phyloP scores from a whole-genome alignment of 2,329 filamentous ascomycete species.

The Pyrenochaeta sp. region DNA sequence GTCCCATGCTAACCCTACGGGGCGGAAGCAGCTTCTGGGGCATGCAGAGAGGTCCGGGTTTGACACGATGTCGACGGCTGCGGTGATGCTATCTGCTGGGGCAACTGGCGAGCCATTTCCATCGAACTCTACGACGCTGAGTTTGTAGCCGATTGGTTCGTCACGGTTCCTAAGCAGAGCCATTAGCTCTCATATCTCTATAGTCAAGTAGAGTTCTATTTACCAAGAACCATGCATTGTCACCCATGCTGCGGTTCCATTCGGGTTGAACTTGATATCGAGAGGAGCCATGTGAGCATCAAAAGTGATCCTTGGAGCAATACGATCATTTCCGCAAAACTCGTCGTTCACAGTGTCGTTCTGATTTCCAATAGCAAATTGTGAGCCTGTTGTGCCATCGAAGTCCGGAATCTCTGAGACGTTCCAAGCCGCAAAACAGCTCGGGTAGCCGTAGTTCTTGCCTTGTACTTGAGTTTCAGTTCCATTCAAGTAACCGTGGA shows the following conservation, averaged over 20 bases:
- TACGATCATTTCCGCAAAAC: constrained; percentile 50
- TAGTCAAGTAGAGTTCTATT: too few species aligned
- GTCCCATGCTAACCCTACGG: constrained; percentile 65
- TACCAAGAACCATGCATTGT: constrained; percentile 76
- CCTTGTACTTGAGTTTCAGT: constrained; percentile 53
- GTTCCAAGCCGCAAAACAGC: constrained; percentile 73
- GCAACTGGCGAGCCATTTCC: constrained; percentile 55
- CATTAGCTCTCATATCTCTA: too few species aligned
- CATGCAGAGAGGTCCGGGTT: constrained; percentile 63
- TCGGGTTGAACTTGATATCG: constrained; percentile 71
- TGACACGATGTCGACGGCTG: constrained; percentile 61
- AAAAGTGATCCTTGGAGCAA: constrained; percentile 64
- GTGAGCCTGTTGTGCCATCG: constrained; percentile 54
- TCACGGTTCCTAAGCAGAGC: constrained; percentile 53
- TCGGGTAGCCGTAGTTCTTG: constrained; percentile 73
- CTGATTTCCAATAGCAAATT: constrained; percentile 58
- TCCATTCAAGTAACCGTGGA: constrained; percentile 68
- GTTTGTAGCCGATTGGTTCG: constrained; percentile 59
- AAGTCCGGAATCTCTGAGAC: constrained; percentile 59
- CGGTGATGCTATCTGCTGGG: constrained; percentile 55
- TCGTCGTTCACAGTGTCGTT: constrained; percentile 58
- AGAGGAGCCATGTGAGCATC: constrained; percentile 74
- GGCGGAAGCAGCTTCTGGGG: constrained; percentile 67
- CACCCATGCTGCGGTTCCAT: constrained; percentile 67
- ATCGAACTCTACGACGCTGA: constrained; percentile 56